A percentile compares a stretch with the other conserved stretches of the same genome.
Conservation (phyloP, 2,329 filamentous ascomycete genomes). For the Pseudocercospora macadamiae region DNA sequence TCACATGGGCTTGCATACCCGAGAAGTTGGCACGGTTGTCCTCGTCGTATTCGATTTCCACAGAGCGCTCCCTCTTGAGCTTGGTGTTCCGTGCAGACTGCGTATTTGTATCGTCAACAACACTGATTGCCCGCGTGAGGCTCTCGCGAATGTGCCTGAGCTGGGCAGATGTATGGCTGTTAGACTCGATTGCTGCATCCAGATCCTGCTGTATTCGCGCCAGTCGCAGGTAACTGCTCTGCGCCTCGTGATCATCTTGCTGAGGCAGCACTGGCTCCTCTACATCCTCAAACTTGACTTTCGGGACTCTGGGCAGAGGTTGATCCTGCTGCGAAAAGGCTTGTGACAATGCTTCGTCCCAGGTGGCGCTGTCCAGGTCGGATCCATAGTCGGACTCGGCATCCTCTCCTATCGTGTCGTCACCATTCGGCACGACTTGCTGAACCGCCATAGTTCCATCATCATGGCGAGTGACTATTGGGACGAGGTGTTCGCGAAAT, state of each 20-base stretch:
- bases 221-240: conserved; percentile 22
- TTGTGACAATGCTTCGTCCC: conserved; percentile 56
- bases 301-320: background rate
- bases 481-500: background rate
- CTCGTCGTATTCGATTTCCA: conserved; percentile 49
- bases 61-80: conserved; percentile 26
- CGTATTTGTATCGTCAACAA: background rate
- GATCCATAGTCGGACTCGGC: conserved; percentile 64
- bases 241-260: conserved; percentile 27
- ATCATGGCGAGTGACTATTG: conserved; percentile 10
- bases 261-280: conserved; percentile 27
- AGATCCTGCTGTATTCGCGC: conserved; percentile 19
- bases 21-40: conserved; percentile 40
- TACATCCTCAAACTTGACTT: conserved; percentile 17
- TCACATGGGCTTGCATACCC: conserved; percentile 26
- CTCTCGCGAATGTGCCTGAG: conserved; percentile 18
- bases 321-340: conserved; percentile 40
- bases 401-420: conserved; percentile 21
- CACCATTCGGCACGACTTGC: background rate
- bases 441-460: conserved; percentile 15
- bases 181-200: conserved; percentile 13
- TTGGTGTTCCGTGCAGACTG: background rate
- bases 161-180: conserved; percentile 16
- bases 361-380: conserved; percentile 61
- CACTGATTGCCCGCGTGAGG: conserved; percentile 6